Conservation (phyloP, 2,329 filamentous ascomycete genomes). For the Endoconidiophora laricicola region DNA sequence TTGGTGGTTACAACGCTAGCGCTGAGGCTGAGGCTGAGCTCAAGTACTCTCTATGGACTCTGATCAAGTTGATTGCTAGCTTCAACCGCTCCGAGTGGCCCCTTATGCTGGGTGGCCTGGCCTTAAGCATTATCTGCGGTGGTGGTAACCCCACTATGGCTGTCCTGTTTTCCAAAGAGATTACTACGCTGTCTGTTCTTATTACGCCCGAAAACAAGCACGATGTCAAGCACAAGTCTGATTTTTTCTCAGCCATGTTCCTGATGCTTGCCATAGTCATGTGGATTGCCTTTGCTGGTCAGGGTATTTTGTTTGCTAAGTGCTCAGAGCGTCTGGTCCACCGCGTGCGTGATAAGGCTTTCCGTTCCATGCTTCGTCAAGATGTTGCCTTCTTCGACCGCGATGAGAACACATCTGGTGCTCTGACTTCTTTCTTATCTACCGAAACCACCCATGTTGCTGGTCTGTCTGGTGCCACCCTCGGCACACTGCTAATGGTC, state of each 20-base stretch:
- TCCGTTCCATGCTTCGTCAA: slow-evolving; percentile 77
- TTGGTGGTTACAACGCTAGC: slow-evolving; percentile 29
- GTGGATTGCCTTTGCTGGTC: slow-evolving; percentile 48
- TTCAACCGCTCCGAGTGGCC: slow-evolving; percentile 63
- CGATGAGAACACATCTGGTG: slow-evolving; percentile 77
- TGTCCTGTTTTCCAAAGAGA: slow-evolving; percentile 80
- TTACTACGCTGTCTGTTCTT: slow-evolving; percentile 46
- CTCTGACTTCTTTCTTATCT: slow-evolving; percentile 73
- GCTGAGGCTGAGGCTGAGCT: slow-evolving; percentile 25
- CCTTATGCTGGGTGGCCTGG: slow-evolving; percentile 55
- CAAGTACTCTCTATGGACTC: slow-evolving; percentile 54
- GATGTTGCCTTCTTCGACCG: slow-evolving; percentile 85
- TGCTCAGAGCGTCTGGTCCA: slow-evolving; percentile 78
- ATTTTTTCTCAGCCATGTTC: slow-evolving; percentile 84
- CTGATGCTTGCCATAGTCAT: slow-evolving; percentile 64
- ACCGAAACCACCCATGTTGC: slow-evolving; percentile 81
- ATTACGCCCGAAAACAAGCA: slow-evolving; percentile 32
- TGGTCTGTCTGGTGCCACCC: slow-evolving; percentile 70
- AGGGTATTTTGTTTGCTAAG: slow-evolving; percentile 62
- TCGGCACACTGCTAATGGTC: slow-evolving; percentile 74
- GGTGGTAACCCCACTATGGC: slow-evolving; percentile 57
- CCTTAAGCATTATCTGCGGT: slow-evolving; percentile 62
- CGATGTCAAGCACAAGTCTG: slow-evolving; percentile 49
- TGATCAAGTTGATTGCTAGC: slow-evolving; percentile 61
- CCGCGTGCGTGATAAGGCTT: slow-evolving; percentile 65